Evolutionary conservation across 345 rosid genomes (phyloP), one percentile per base, ranked within the genome.

Genomic region (Triadica sebifera): DNA sequence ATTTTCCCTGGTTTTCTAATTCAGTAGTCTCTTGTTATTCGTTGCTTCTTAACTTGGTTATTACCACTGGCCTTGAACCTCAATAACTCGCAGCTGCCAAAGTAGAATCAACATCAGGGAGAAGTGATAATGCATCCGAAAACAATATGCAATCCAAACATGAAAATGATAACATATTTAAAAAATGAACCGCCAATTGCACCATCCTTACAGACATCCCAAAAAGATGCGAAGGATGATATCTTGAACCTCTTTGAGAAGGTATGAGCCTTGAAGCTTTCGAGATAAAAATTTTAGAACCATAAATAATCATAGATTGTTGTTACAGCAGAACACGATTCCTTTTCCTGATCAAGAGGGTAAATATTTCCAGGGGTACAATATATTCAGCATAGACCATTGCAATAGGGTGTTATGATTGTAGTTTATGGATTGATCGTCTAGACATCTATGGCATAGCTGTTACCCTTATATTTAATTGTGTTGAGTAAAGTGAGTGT

Each of bases 211-310:
- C 89, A 78, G 79, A 80, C 78, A 69, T 86, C 91, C 38, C 85
- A 79, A 74, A 90, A 86, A 76, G 97, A 89, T 75, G 85, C 85
- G 49, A 91, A 86, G 81, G 86, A 83, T 69, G 93, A 91, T 85
- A 88, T 88, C 50, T 85, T 91, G 93, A 89, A 93, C 81, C 94
- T 91, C 57, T 93, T 91, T 84, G 98, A 91, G 81, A 91, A 92
- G 98, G 99, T 89, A 83, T 47, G 39, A 65, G 70, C 58, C 50
- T 64, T 39, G 43, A 58, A 72, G 29, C 47, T 60, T 45, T 8
- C 47, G 38, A 47, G 39, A 22, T 29, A n/a, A 68, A 65, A 37
- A 63, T 45, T 69, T 37, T 57, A 57, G 38, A 57, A 5, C 25
- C 38, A n/a, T 11, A 22, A 29, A 22, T 70, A 39, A 29, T 19